These are phyloP conservation scores for Blastobotrys apis DNA, from an alignment of 1,139 yeast genomes.

Conservation along the genomic window DNA sequence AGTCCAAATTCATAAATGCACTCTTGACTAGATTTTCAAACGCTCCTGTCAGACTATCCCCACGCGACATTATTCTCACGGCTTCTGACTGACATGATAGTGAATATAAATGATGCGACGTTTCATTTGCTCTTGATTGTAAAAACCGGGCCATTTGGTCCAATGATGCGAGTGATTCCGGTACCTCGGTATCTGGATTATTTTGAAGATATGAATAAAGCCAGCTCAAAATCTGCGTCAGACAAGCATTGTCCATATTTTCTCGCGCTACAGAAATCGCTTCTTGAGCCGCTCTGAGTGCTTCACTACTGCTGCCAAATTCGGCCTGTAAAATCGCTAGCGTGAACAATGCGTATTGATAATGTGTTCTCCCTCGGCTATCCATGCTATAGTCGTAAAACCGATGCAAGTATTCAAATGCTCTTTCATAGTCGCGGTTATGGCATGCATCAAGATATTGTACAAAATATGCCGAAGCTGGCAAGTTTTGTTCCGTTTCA, in stretches of 20 bases:
- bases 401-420: conserved; percentile 68
- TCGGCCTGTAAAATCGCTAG: conserved; percentile 74
- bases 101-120: conserved; percentile 49
- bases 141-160: conserved; percentile 63
- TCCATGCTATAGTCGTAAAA: conserved; percentile 86
- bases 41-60: conserved; percentile 44
- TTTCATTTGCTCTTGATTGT: conserved; percentile 53
- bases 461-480: conserved; percentile 64
- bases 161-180: conserved; percentile 35
- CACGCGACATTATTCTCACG: conserved; percentile 48
- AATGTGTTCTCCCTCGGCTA: conserved; percentile 56
- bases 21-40: conserved; percentile 55
- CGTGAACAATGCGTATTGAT: conserved; percentile 78
- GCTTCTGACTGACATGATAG: conserved; percentile 60
- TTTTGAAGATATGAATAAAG: conserved; percentile 64
- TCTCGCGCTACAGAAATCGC: conserved; percentile 88
- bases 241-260: conserved; percentile 67
- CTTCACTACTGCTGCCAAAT: conserved; percentile 71
- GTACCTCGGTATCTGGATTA: conserved; percentile 45
- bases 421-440: conserved; percentile 64
- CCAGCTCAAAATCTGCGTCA: conserved; percentile 79
- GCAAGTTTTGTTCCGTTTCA: conserved; percentile 47
- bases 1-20: conserved; percentile 45
- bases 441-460: conserved; percentile 60
- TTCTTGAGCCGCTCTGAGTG: conserved; percentile 76